Base-by-base conservation (phyloP, 2,329 filamentous ascomycete species). In the Corniculantispora saksenae region DNA sequence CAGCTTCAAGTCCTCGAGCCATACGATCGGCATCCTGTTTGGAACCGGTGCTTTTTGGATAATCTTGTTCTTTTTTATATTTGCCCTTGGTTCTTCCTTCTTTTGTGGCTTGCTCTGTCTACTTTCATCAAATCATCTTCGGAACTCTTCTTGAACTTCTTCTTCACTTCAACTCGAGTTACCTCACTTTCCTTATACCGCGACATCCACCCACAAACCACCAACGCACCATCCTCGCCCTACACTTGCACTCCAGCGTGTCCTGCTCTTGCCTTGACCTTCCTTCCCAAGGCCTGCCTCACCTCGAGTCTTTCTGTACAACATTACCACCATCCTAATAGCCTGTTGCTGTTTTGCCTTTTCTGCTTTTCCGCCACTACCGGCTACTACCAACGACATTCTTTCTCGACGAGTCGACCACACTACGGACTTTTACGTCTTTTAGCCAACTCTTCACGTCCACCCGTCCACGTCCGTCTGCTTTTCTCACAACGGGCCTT, bases 21-120 rank as follows among this genome's bases (percentile, higher is more conserved):
- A 78, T 77, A 80, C 78, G 80, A 83, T 83, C 80, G 80, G 78
- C 80, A 82, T 72, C 79, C 75, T 77, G 70, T 79, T 81, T 74
- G 75, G 77, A 78, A 77, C 76, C 75, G 75, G 75, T 74, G 71
- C 69, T 71, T 71, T 71, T 72, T 70, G 76, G 75, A 59, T 81
- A 77, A 79, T 80, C 74, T 75, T 79, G 68, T 72, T 70, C 78
- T 79, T 76, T 77, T 78, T 79, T 78, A 75, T 79, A 80, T 78
- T 76, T 77, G 77, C 79, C 79, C 65, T 79, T 77, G 79, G 78
- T 80, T 82, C 80, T 80, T 81, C 76, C 78, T 81, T 81, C 76
- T 79, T 81, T 81, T 77, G 71, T 78, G 76, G 77, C 77, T 82
- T 75, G 77, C 71, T 75, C 71, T 56, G 50, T 57, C 57, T 54